Evolutionary conservation across 345 rosid genomes (phyloP).

Genomic region (Cardamine chenopodiifolia): DNA sequence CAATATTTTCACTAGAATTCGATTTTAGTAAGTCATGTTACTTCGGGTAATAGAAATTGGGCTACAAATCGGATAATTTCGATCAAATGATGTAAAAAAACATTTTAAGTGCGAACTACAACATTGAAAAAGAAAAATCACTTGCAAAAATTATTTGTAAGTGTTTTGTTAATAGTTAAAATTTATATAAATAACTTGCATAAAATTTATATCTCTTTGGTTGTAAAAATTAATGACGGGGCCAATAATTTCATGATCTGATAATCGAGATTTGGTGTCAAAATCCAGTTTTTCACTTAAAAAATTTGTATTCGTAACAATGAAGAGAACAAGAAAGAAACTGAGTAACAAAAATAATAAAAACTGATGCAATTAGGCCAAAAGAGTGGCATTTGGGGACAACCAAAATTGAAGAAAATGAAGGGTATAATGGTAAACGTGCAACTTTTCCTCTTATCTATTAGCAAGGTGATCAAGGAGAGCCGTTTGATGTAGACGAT

Average conservation of each 20-base stretch:
- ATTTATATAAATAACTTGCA: too few species aligned
- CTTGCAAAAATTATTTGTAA: not conserved
- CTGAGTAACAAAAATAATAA: not conserved
- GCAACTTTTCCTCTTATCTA: constrained; percentile 34
- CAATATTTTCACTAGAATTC: too few species aligned
- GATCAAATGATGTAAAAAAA: too few species aligned
- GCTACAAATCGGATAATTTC: too few species aligned
- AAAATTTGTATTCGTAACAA: not conserved
- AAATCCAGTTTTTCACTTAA: not conserved
- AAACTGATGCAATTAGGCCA: not conserved
- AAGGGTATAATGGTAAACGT: constrained; percentile 26
- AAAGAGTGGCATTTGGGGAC: not conserved
- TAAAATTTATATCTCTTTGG: not conserved
- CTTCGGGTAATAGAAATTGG: too few species aligned
- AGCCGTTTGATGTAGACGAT: constrained; percentile 30
- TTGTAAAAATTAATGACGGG: not conserved
- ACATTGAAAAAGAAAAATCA: not conserved
- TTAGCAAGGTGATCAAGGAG: constrained; percentile 8
- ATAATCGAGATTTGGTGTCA: not conserved
- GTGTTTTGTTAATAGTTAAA: too few species aligned
- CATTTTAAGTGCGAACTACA: not conserved
- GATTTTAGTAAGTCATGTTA: too few species aligned
- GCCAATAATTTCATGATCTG: not conserved
- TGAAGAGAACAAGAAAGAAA: not conserved
- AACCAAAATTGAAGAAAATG: not conserved